phyloP scores from a whole-genome alignment of 495 filamentous ascomycete genomes.

The Saxispiralis lemnorum region DNA sequence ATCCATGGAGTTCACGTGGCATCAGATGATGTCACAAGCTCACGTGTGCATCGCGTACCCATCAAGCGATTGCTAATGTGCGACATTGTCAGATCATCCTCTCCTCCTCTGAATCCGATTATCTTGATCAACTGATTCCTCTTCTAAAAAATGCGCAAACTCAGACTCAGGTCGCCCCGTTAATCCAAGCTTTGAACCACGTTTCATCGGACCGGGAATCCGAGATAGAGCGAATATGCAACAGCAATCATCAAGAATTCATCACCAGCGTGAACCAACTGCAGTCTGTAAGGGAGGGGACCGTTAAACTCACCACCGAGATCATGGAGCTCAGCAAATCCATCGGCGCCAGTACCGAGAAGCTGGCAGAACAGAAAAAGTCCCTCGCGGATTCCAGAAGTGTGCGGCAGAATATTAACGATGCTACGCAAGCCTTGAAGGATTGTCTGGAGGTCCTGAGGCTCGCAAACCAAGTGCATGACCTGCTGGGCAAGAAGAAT shows the following conservation, averaged over 20 bases:
- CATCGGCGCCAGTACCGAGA: conserved; percentile 89
- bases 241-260: conserved; percentile 92
- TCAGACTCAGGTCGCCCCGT: conserved; percentile 35
- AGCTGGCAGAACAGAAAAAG: conserved; percentile 85
- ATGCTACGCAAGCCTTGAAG: conserved; percentile 72
- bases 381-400: conserved; percentile 74
- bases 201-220: conserved; percentile 73
- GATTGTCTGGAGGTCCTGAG: conserved; percentile 84
- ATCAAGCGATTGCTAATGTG: background rate
- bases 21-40: conserved; percentile 1
- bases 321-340: conserved; percentile 84
- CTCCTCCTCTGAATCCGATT: conserved; percentile 77
- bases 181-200: conserved; percentile 58
- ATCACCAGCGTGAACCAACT: conserved; percentile 82
- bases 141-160: conserved; percentile 71
- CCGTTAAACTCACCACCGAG: conserved; percentile 70
- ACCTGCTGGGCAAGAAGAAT: conserved; percentile 74
- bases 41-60: background rate
- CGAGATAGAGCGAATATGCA: conserved; percentile 88
- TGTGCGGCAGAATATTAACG: conserved; percentile 90
- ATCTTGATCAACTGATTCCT: conserved; percentile 84
- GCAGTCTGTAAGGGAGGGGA: conserved; percentile 74
- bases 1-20: background rate
- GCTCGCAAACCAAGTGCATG: conserved; percentile 86
- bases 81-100: conserved; percentile 53